Conservation (phyloP, 2,329 filamentous ascomycete species). For the Graphilbum fragrans region DNA sequence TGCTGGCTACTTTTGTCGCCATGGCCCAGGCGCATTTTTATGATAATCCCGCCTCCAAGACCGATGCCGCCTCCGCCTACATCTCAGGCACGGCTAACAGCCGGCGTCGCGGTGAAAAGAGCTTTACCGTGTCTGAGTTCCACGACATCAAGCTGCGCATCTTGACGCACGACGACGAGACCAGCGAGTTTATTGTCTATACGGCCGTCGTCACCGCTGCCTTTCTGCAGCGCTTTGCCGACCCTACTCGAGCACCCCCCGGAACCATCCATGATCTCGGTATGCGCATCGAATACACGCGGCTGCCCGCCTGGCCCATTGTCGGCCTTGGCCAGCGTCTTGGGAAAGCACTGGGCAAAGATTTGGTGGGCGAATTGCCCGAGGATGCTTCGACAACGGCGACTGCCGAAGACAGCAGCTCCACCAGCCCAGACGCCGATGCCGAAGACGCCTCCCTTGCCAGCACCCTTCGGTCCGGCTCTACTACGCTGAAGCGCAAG, state of each 20-base stretch:
- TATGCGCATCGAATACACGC: slow-evolving; percentile 33
- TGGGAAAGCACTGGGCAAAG: slow-evolving; percentile 37
- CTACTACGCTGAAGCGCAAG: slow-evolving; percentile 20
- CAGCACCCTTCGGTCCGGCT: no score
- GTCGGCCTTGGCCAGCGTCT: slow-evolving; percentile 42
- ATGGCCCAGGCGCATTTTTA: slow-evolving; percentile 48
- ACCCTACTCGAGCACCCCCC: slow-evolving; percentile 26
- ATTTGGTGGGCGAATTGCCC: slow-evolving; percentile 34
- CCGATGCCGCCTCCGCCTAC: slow-evolving; percentile 7
- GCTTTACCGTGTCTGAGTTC: slow-evolving; percentile 18
- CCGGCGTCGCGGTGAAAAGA: not conserved
- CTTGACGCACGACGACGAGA: slow-evolving; percentile 35
- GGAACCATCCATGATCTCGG: slow-evolving; percentile 11
- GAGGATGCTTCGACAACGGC: slow-evolving; percentile 17
- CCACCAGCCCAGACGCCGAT: not conserved
- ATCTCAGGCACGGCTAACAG: slow-evolving; percentile 11
- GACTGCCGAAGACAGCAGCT: no score
- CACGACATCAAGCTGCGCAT: slow-evolving; percentile 36
- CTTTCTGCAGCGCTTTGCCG: slow-evolving; percentile 37
- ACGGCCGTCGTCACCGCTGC: slow-evolving; percentile 32
- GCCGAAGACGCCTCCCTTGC: not conserved
- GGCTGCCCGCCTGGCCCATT: slow-evolving; percentile 41
- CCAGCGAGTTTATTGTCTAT: slow-evolving; percentile 40
- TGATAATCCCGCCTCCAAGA: slow-evolving; percentile 6
- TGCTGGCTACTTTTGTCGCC: slow-evolving; percentile 39